Conservation (phyloP, 176 grass and related monocot species). For the Aegilops longissima region DNA sequence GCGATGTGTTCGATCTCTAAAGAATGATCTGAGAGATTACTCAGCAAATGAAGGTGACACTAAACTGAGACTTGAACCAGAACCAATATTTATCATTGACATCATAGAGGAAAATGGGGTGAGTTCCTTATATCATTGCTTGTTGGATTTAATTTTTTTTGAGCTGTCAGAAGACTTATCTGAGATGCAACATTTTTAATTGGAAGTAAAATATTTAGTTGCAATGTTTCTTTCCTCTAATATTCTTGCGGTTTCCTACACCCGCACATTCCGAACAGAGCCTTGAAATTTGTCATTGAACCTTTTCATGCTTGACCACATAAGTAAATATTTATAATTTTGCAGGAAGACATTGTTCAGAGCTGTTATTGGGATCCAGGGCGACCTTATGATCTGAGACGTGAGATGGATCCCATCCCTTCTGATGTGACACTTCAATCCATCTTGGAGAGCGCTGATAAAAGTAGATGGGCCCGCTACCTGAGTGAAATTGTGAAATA, state of each 20-base stretch:
- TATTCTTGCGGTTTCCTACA: not conserved
- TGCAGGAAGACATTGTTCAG: slow-evolving; percentile 95
- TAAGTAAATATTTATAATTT: slow-evolving; percentile 32
- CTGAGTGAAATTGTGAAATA: slow-evolving; percentile 98
- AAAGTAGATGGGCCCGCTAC: slow-evolving; percentile 93
- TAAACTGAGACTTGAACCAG: slow-evolving; percentile 80
- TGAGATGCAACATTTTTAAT: not conserved
- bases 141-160: not conserved
- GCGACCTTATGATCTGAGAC: slow-evolving; percentile 86
- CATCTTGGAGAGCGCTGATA: slow-evolving; percentile 89
- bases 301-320: not conserved
- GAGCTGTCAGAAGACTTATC: not conserved
- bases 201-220: not conserved
- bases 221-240: slow-evolving; percentile 17
- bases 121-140: slow-evolving; percentile 36
- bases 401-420: slow-evolving; percentile 92
- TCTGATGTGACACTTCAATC: slow-evolving; percentile 91
- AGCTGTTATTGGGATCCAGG: slow-evolving; percentile 97
- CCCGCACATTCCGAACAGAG: not conserved
- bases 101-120: slow-evolving; percentile 98
- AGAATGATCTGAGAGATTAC: slow-evolving; percentile 86
- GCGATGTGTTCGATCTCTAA: slow-evolving; percentile 75
- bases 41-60: slow-evolving; percentile 66
- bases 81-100: slow-evolving; percentile 96
- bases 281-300: slow-evolving; percentile 16